Conservation (phyloP, 306 rosid species). For the Sicyos baderoa region DNA sequence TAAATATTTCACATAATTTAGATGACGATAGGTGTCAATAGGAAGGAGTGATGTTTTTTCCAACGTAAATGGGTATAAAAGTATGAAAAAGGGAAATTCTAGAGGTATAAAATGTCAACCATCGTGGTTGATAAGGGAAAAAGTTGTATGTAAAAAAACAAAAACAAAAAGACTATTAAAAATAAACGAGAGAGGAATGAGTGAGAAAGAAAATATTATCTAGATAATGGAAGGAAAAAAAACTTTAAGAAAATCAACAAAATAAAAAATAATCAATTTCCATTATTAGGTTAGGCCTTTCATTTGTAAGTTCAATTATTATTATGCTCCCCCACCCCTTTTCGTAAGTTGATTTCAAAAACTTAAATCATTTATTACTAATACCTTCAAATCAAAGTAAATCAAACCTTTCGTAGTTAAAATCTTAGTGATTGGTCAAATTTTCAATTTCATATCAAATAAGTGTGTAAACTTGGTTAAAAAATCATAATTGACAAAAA, state of each 20-base stretch:
- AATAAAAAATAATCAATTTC: no score
- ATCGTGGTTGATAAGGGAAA: background rate
- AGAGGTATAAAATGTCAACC: background rate
- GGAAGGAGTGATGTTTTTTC: background rate
- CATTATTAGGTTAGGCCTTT: background rate
- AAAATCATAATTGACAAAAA: no score
- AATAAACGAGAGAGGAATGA: background rate
- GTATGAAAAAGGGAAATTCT: background rate
- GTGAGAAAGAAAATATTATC: background rate
- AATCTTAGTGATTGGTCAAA: no score
- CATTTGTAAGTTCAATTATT: background rate
- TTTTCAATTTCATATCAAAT: no score
- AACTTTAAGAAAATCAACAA: background rate
- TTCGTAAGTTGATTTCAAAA: background rate
- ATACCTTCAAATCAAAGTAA: no score
- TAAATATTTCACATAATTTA: background rate
- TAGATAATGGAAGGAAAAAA: background rate
- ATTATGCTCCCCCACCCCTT: background rate
- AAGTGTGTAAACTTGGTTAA: no score
- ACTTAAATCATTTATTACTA: background rate
- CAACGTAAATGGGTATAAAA: background rate
- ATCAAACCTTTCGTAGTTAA: no score
- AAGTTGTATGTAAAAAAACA: background rate
- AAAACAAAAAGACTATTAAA: background rate
- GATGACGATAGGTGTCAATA: background rate